Evolutionary conservation across 176 grass and related monocot species (phyloP).

Genomic region (Triticum aestivum): DNA sequence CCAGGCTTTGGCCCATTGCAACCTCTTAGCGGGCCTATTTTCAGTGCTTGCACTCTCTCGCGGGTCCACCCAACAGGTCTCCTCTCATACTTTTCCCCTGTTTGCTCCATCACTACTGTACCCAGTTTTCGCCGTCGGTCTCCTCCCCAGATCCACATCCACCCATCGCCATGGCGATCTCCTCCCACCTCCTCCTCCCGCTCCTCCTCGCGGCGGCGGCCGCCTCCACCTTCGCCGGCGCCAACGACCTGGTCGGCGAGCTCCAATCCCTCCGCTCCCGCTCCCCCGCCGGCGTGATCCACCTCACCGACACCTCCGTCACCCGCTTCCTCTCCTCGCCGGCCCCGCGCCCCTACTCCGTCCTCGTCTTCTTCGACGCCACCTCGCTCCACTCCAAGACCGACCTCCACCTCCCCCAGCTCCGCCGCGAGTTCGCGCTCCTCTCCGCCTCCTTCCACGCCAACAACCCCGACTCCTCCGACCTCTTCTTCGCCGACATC

Average conservation of each 20-base stretch:
- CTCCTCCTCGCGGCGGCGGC: background rate
- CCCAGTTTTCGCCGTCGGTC: slow-evolving; percentile 15
- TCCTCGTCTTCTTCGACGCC: slow-evolving; percentile 94
- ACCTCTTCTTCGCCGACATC: slow-evolving; percentile 93
- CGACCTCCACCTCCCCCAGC: slow-evolving; percentile 85
- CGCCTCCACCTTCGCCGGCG: slow-evolving; percentile 1
- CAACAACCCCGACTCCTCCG: slow-evolving; percentile 51
- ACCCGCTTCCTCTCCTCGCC: slow-evolving; percentile 73
- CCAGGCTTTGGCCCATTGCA: background rate
- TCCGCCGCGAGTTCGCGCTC: slow-evolving; percentile 77
- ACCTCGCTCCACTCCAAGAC: slow-evolving; percentile 79
- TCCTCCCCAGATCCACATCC: slow-evolving; percentile 30
- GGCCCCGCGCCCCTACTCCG: slow-evolving; percentile 57
- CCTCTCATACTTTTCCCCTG: background rate
- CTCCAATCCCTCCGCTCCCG: slow-evolving; percentile 68
- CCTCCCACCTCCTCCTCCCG: slow-evolving; percentile 33
- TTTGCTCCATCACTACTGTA: background rate
- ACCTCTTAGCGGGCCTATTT: background rate
- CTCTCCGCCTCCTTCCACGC: slow-evolving; percentile 70
- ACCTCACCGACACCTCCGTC: slow-evolving; percentile 67
- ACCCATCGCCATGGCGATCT: slow-evolving; percentile 36
- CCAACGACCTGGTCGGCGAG: slow-evolving; percentile 68
- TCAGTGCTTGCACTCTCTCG: background rate
- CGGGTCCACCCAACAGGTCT: background rate
- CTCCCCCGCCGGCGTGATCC: slow-evolving; percentile 79